Evolutionary conservation across 768 basidiomycete genomes (phyloP), one percentile per base, ranked within the genome.

Genomic region (Leccinum imitatum): DNA sequence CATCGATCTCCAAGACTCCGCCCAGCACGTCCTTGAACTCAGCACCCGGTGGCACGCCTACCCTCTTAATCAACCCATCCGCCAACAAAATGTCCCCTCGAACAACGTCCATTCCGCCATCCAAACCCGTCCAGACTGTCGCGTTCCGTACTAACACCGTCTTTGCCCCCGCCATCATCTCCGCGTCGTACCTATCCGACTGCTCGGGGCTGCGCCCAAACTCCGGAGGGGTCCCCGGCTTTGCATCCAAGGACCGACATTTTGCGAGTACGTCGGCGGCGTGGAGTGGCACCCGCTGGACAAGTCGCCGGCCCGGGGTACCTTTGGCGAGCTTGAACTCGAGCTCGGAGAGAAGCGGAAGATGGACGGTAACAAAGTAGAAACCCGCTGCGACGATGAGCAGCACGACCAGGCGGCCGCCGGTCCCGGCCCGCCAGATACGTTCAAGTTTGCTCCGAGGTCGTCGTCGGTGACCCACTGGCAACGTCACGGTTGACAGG

Each of bases 41-140:
- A 44, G 44, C 44, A 19, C 44, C n/a, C 10, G 19, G 44, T 15
- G n/a, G n/a, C 8, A 44, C 44, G 3, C 86, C 87, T 19, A 91
- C 75, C 30, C 77, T 76, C 53, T 80, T 75, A 60, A 93, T 80
- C 15, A 93, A 55, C 0, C 91, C 91, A 53, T 81, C 77, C 59
- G 87, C 82, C 14, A 93, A 68, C 0, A 87, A 73, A 3, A 93
- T 69, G 55, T 87, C 84, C 0, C 85, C 86, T 19, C 74, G 73
- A 10, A 87, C 62, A 8, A 87, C 68, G 63, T 89, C 82, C 6
- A 73, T 74, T 1, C 90, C 90, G 33, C 82, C 75, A 10, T 78
- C 64, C 8, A 75, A 72, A 0, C 90, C 92, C 3, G 91, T 91
- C 92, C 92, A 94, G 30, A 93, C 81, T 6, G 82, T 85, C 11